Evolutionary conservation across 2,329 filamentous ascomycete genomes (phyloP), one percentile per base, ranked within the genome.

Genomic region (Fusarium denticulatum): DNA sequence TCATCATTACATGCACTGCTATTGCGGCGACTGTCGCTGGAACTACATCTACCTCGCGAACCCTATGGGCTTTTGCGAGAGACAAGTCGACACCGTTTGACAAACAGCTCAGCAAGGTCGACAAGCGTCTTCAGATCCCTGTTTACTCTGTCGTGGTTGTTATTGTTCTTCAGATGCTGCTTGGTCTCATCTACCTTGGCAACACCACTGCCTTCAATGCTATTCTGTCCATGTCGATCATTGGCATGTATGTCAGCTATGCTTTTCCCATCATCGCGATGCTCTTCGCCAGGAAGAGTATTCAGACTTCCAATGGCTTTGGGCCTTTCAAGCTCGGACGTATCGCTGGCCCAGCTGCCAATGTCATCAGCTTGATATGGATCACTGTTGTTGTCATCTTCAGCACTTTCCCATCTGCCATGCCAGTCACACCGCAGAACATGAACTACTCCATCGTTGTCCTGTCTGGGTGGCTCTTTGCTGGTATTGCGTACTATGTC

Each of bases 381-480:
- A 81, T 86, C 26, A 47, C 80, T 1, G 67, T 87, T 12, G 83
- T 83, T 0, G 82, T 85, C 40, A 67, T 86, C 3, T 85, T 88
- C 45, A 85, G 85, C 71, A 85, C 81, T 1, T 85, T 87, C 40
- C 86, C 85, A 2, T 80, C 79, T 3, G 62, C 75, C 0, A 78
- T 83, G 74, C 86, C 85, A 0, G 82, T 85, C 0, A 83, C 82
- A 3, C 64, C 81, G 0, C 78, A 83, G 40, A 85, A 81, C 22
- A 87, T 87, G 84, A 87, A 87, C 47, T 87, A 87, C 62, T 81
- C 81, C 0, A 80, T 80, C 39, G 83, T 85, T 0, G 84, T 87
- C 1, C 74, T 86, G 72, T 77, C 77, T 7, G 84, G 81, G 0
- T 86, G 83, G 83, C 57, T 82, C 2, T 32, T 79, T 1, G 77